Base-by-base conservation (phyloP, 225 moss, liverwort and hornwort species). In the Takakia lepidozioides region DNA sequence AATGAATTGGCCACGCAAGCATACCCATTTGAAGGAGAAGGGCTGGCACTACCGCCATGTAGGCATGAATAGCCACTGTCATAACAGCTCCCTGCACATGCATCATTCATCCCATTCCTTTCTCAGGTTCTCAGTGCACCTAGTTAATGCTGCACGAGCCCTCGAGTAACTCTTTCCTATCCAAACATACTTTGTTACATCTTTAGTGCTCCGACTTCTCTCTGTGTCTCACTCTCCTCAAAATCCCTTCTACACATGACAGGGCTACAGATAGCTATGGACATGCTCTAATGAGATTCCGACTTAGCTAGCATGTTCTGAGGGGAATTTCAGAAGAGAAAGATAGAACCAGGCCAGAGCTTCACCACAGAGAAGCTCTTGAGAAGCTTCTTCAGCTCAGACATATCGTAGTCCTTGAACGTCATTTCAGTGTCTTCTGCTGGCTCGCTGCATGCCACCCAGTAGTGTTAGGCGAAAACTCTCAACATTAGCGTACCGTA, bases 41-140 rank as follows among this genome's bases (percentile, higher is more conserved):
- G n/a, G 88, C 84, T 28, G 88, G 88, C 42, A 88, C 84, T 29
- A 82, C 88, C 48, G 67, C 68, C 88, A 88, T 73, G 53, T 88
- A 88, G 9, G 75, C 67, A 57, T 88, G 88, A 15, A 88, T 88
- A 38, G 69, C 84, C 27, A 85, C 48, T 18, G 88, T 85, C 46
- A 88, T 51, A 36, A 55, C 79, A 17, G 88, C 82, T 66, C 82
- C 82, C 88, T 88, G 81, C 19, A 36, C 3, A 51, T 10, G 19
- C 2, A 34, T 16, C 49, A 27, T 28, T 14, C 27, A 29, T 1
- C 14, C 17, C 9, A 2, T 46, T 46, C 22, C 16, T 21, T n/a
- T 15, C 45, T 46, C 3, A n/a, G n/a, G n/a, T n/a, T n/a, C n/a
- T n/a, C n/a, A n/a, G n/a, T n/a, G n/a, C n/a, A n/a, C n/a, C n/a